Evolutionary conservation across 192 early-diverging fungal species (phyloP).

Genomic region (Phlyctochytrium arcticum): DNA sequence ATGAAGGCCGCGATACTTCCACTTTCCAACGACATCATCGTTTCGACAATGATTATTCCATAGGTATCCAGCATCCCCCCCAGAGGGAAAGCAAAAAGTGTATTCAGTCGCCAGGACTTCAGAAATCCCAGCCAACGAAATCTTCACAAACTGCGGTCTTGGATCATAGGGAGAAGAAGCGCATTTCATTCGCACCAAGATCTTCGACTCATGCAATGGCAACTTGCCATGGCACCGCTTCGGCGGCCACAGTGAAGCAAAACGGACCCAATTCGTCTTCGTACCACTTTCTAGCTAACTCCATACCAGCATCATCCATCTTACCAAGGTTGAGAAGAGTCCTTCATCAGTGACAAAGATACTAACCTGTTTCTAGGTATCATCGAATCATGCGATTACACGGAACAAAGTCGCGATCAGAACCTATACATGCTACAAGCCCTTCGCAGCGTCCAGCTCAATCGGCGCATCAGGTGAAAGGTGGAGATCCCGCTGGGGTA

Average conservation of each 20-base stretch:
- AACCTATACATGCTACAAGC: too few species aligned
- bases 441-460: too few species aligned
- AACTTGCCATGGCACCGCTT: neutral
- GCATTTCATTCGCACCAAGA: neutral
- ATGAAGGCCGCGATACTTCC: neutral
- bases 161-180: neutral
- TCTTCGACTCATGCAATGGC: neutral
- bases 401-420: too few species aligned
- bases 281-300: neutral
- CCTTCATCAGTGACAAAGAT: neutral
- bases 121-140: neutral
- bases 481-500: too few species aligned
- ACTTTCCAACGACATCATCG: neutral
- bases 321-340: neutral
- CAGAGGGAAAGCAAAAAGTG: too few species aligned
- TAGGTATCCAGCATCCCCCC: neutral
- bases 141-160: neutral
- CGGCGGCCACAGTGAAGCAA: too few species aligned
- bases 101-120: too few species aligned
- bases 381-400: neutral
- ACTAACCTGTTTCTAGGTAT: neutral
- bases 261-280: too few species aligned
- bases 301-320: neutral
- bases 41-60: neutral
- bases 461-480: too few species aligned